Evolutionary conservation across 1,139 yeast species (phyloP), one percentile per base, ranked within the genome.

Genomic region (Arxiozyma bovina): DNA sequence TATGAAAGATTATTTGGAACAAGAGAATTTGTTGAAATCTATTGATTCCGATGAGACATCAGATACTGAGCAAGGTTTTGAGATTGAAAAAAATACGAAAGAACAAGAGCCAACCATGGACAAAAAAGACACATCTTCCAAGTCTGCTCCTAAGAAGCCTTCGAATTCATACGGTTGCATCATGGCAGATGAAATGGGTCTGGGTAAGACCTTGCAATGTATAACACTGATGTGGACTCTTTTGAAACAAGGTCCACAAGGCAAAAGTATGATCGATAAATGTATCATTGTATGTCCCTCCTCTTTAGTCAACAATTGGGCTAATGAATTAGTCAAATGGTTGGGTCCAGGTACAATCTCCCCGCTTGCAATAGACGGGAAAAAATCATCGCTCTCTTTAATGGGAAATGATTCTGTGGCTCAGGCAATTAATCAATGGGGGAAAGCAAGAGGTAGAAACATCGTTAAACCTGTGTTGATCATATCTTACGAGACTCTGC

Each of bases 131-230:
- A 30, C 38, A 30, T 11, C 38, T 30, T 9, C 15, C 8, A 11
- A 30, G 15, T 12, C 38, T 30, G 38, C 8, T 9, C 15, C 11
- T 30, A 30, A 30, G 38, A 30, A 30, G 15, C 38, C 38, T 30
- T 30, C 38, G 8, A 45, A 45, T 15, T 98, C 98, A 0, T 83
- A 85, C 66, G 99, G 99, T 0, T 93, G 99, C 68, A 94, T 93
- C 54, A 93, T 93, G 99, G 99, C 99, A 0, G 99, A 93, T 73
- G 99, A 90, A 72, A 93, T 93, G 99, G 99, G 99, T 2, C 76
- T 93, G 48, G 99, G 99, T 27, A 93, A 93, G 68, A 93, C 99
- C 0, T 75, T 93, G 47, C 99, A 93, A 70, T 94, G 99, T 69
- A 78, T 93, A 49, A 78, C 98, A 0, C 75, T 93, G 47, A 79